A percentile compares a stretch with the other conserved stretches of the same genome.
phyloP scores from a whole-genome alignment of 176 grass and related monocot species.

The Neostapfia colusana region DNA sequence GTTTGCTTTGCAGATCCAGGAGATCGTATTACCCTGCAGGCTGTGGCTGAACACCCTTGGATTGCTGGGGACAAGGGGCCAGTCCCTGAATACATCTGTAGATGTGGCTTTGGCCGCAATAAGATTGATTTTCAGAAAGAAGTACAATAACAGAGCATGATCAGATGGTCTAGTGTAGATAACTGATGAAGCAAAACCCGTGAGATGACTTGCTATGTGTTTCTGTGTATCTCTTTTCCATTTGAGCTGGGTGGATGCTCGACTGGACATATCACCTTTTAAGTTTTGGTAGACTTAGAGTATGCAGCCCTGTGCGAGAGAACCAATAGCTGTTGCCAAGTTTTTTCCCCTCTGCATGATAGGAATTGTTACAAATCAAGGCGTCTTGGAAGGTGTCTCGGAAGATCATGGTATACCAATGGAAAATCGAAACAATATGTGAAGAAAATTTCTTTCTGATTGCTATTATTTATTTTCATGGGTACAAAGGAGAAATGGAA shows the following conservation, averaged over 20 bases:
- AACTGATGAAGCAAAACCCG: conserved; percentile 27
- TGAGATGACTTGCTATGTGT: conserved; percentile 10
- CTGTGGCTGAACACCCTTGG: conserved; percentile 74
- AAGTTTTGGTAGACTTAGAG: not conserved
- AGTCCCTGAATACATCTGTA: conserved; percentile 62
- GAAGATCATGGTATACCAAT: not conserved
- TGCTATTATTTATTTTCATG: not conserved
- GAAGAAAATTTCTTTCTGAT: not conserved
- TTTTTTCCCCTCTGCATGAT: not conserved
- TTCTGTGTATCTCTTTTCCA: not conserved
- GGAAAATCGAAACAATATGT: not conserved
- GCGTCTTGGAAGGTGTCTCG: not conserved
- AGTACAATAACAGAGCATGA: conserved; percentile 22
- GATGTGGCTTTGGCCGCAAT: conserved; percentile 53
- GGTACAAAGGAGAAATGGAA: too few relatives aligned
- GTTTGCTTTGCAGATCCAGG: conserved; percentile 53
- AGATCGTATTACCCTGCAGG: conserved; percentile 63
- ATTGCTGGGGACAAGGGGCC: conserved; percentile 62
- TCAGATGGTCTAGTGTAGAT: conserved; percentile 33
- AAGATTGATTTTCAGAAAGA: conserved; percentile 19
- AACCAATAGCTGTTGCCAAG: not conserved
- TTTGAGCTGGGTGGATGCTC: not conserved
- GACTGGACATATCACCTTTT: not conserved
- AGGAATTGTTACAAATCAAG: not conserved
- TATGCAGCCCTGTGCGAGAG: not conserved